These are phyloP conservation scores for Coniferiporia weirii DNA, from an alignment of 1,284 basidiomycete genomes.

Conservation along the genomic window DNA sequence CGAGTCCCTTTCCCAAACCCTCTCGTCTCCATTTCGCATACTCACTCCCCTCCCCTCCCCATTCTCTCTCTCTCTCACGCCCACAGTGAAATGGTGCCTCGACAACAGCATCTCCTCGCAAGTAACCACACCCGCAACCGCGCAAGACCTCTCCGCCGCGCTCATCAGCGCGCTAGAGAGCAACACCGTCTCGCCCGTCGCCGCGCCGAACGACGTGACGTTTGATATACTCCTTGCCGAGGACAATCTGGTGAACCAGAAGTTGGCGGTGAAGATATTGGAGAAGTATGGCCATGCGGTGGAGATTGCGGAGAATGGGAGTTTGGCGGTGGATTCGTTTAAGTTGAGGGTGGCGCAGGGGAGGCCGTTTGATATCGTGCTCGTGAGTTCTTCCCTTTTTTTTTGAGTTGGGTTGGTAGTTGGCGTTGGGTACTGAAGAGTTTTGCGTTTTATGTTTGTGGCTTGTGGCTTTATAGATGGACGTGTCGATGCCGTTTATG, in stretches of 20 bases:
- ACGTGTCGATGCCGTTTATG: constrained; percentile 98
- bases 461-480: constrained; percentile 64
- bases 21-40: constrained; percentile 8
- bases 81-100: constrained; percentile 80
- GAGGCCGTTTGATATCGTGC: constrained; percentile 81
- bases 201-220: constrained; percentile 75
- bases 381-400: constrained; percentile 43
- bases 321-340: constrained; percentile 85
- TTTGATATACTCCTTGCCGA: constrained; percentile 97
- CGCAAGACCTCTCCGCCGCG: constrained; percentile 88
- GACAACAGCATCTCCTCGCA: constrained; percentile 90
- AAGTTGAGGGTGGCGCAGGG: constrained; percentile 69
- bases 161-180: constrained; percentile 93
- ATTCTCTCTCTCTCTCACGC: no score
- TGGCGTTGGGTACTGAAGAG: background rate
- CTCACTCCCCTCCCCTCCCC: background rate
- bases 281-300: constrained; percentile 96
- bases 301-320: constrained; percentile 97
- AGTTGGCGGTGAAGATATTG: constrained; percentile 93
- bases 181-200: constrained; percentile 80
- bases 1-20: constrained; percentile 35
- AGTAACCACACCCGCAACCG: constrained; percentile 85
- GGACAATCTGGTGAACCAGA: constrained; percentile 98
- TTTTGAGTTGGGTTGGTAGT: no score
- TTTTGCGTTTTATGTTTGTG: background rate